Conservation (phyloP, 2,329 filamentous ascomycete genomes). For the Pseudocercospora cruenta region DNA sequence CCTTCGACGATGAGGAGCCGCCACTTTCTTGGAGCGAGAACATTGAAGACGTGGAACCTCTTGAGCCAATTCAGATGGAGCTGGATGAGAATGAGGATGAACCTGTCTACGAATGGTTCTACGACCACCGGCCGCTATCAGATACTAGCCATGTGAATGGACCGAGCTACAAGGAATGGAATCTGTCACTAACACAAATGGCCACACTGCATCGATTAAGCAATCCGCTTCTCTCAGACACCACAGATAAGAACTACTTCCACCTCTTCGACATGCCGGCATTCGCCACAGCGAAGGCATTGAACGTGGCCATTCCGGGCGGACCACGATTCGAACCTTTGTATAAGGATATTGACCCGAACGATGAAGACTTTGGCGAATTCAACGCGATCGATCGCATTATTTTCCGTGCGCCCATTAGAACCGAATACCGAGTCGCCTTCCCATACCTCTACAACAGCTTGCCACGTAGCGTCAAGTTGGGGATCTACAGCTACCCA, state of each 20-base stretch:
- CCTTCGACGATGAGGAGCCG: conserved; percentile 97
- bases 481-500: conserved; percentile 92
- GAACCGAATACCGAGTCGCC: conserved; percentile 92
- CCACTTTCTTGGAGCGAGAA: conserved; percentile 98
- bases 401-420: conserved; percentile 92
- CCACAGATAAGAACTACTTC: conserved; percentile 96
- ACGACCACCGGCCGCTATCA: conserved; percentile 86
- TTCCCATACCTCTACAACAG: conserved; percentile 97
- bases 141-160: conserved; percentile 95
- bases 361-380: conserved; percentile 98
- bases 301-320: conserved; percentile 97
- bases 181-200: conserved; percentile 91
- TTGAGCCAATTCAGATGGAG: conserved; percentile 98
- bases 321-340: conserved; percentile 94
- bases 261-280: conserved; percentile 95
- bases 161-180: conserved; percentile 96
- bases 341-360: conserved; percentile 98
- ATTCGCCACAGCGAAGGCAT: conserved; percentile 91
- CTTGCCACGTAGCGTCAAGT: conserved; percentile 86
- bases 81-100: conserved; percentile 91
- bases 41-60: conserved; percentile 94
- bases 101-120: conserved; percentile 95
- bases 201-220: conserved; percentile 91
- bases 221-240: conserved; percentile 85
- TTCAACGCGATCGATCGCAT: conserved; percentile 99